Conservation (phyloP, 2,329 filamentous ascomycete genomes). For the Didymella pinodella region DNA sequence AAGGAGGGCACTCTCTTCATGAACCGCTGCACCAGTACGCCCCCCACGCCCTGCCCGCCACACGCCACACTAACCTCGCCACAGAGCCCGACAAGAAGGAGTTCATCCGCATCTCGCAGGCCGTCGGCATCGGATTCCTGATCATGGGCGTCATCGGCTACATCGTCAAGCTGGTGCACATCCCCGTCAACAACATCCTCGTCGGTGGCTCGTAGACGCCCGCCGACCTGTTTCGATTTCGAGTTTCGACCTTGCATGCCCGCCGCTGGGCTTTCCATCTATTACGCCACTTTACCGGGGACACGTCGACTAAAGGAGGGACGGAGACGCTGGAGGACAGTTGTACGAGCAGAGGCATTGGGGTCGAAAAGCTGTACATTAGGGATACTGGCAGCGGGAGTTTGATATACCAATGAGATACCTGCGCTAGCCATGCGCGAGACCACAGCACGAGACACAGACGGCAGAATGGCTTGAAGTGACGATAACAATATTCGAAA, state of each 20-base stretch:
- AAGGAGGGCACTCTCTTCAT: conserved; percentile 60
- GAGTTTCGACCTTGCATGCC: conserved; percentile 16
- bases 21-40: conserved; percentile 57
- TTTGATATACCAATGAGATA: conserved; percentile 47
- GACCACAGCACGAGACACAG: neutral
- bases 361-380: conserved; percentile 42
- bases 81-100: conserved; percentile 54
- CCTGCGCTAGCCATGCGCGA: conserved; percentile 20
- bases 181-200: conserved; percentile 63
- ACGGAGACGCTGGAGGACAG: neutral
- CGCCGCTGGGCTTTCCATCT: conserved; percentile 20
- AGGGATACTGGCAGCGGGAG: conserved; percentile 46
- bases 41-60: neutral
- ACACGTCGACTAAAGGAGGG: neutral
- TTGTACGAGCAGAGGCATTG: conserved; percentile 12
- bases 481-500: too few species aligned
- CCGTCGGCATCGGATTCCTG: conserved; percentile 61
- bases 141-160: conserved; percentile 64
- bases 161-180: conserved; percentile 62
- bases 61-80: conserved; percentile 39
- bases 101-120: conserved; percentile 58
- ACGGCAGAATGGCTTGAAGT: too few species aligned
- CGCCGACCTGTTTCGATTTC: conserved; percentile 19
- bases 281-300: conserved; percentile 25
- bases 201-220: conserved; percentile 52